These are phyloP conservation scores for Penicillium sp. DNA, from an alignment of 2,329 filamentous ascomycete species.

Conservation along the genomic window DNA sequence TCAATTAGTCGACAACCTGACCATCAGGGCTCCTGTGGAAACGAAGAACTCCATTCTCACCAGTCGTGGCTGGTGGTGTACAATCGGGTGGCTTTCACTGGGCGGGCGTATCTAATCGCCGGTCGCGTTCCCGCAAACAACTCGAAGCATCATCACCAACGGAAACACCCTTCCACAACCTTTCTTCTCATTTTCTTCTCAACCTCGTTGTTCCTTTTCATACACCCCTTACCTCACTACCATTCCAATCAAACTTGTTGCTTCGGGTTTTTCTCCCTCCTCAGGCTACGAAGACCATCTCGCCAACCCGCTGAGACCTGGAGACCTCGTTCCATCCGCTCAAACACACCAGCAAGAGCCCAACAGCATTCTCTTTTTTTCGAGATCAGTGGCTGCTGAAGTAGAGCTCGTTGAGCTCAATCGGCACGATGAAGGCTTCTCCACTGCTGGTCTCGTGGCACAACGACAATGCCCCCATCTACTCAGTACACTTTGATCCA, in stretches of 20 bases:
- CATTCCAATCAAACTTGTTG: neutral
- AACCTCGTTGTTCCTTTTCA: neutral
- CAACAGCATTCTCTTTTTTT: neutral
- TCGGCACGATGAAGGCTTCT: slow-evolving; percentile 80
- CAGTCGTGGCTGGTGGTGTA: neutral
- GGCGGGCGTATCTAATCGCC: slow-evolving; percentile 25
- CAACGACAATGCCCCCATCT: slow-evolving; percentile 93
- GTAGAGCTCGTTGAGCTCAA: slow-evolving; percentile 31
- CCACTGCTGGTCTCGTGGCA: slow-evolving; percentile 99
- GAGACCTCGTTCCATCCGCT: slow-evolving; percentile 11
- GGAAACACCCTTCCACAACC: neutral
- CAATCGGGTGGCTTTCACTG: slow-evolving; percentile 8
- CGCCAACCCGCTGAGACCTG: slow-evolving; percentile 10
- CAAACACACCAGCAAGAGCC: slow-evolving; percentile 5
- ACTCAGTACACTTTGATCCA: slow-evolving; percentile 95
- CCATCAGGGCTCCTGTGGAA: neutral
- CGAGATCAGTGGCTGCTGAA: slow-evolving; percentile 6
- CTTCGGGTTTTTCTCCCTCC: neutral
- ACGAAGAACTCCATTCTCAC: neutral
- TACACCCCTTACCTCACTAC: neutral
- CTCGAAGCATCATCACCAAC: slow-evolving; percentile 28
- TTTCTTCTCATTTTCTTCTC: neutral
- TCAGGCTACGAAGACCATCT: slow-evolving; percentile 4
- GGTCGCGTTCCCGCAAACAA: slow-evolving; percentile 31
- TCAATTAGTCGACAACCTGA: neutral